These are phyloP conservation scores for Urostyla sp. DNA, from an alignment of 73 alveolate species.

Conservation along the genomic window DNA sequence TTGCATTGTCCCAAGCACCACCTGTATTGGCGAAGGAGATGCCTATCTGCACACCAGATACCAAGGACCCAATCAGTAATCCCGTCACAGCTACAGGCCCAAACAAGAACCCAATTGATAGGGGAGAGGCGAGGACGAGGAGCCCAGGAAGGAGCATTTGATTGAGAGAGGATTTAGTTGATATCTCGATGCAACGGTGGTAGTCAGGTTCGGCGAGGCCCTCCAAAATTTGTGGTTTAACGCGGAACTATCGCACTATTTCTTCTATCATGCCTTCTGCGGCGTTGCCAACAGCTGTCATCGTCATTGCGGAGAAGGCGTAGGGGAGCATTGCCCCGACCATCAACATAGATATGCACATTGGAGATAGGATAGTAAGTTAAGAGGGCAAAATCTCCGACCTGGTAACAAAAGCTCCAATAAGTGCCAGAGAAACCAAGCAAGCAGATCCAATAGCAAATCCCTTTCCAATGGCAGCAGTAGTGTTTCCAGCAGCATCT, in stretches of 20 bases:
- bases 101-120: conserved; percentile 84
- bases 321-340: conserved; percentile 95
- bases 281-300: conserved; percentile 87
- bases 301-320: conserved; percentile 85
- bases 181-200: conserved; percentile 71
- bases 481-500: conserved; percentile 86
- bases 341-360: conserved; percentile 81
- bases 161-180: conserved; percentile 81
- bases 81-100: conserved; percentile 91
- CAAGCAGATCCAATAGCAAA: conserved; percentile 87
- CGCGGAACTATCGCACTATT: conserved; percentile 53
- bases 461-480: conserved; percentile 86
- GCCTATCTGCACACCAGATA: conserved; percentile 91
- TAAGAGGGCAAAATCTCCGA: conserved; percentile 57
- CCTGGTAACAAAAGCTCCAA: conserved; percentile 85
- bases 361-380: conserved; percentile 82
- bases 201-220: conserved; percentile 71
- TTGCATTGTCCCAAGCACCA: conserved; percentile 97
- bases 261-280: conserved; percentile 79
- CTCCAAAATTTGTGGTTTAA: conserved; percentile 57
- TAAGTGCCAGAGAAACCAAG: conserved; percentile 74
- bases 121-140: conserved; percentile 86
- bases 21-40: conserved; percentile 89
- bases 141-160: conserved; percentile 93
- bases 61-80: conserved; percentile 86